Percentiles rank a stretch among this genome's conserved stretches.
These are phyloP conservation scores for Trypanosoma theileri DNA, from an alignment of 208 protist species.

Conservation along the genomic window DNA sequence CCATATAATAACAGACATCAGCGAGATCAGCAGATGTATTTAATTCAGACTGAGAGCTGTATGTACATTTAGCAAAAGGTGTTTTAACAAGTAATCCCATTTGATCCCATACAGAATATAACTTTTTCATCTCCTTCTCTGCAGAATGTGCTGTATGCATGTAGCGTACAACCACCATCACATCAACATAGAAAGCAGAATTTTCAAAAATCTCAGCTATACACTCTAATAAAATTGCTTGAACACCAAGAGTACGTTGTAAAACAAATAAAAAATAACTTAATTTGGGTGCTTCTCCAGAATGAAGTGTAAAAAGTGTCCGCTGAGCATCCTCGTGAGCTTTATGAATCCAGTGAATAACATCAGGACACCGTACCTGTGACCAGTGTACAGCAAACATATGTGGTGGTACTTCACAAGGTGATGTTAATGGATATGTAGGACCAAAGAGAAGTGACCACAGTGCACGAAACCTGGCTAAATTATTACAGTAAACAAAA, in stretches of 20 bases:
- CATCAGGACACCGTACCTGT: slow-evolving; percentile 37
- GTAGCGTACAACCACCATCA: slow-evolving; percentile 50
- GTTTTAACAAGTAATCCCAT: slow-evolving; percentile 39
- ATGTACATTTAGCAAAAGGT: slow-evolving; percentile 28
- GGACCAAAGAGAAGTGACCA: slow-evolving; percentile 73
- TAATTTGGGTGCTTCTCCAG: slow-evolving; percentile 43
- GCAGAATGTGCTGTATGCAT: slow-evolving; percentile 44
- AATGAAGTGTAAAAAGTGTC: slow-evolving; percentile 41
- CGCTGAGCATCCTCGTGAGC: slow-evolving; percentile 40
- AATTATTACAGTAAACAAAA: slow-evolving; percentile 48
- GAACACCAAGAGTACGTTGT: slow-evolving; percentile 48
- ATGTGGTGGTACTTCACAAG: slow-evolving; percentile 39
- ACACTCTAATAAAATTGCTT: slow-evolving; percentile 51
- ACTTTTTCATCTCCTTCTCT: slow-evolving; percentile 42
- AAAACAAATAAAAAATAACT: slow-evolving; percentile 67
- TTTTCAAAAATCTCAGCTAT: slow-evolving; percentile 62
- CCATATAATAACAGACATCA: slow-evolving; percentile 29
- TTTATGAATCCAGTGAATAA: slow-evolving; percentile 41
- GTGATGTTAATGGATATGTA: slow-evolving; percentile 26
- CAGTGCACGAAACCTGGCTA: slow-evolving; percentile 47
- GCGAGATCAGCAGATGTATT: slow-evolving; percentile 30
- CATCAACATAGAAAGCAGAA: slow-evolving; percentile 55
- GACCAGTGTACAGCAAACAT: slow-evolving; percentile 72
- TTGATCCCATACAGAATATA: slow-evolving; percentile 51
- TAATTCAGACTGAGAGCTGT: slow-evolving; percentile 24